Evolutionary conservation across 345 rosid genomes (phyloP).

Genomic region (Cardamine resedifolia): DNA sequence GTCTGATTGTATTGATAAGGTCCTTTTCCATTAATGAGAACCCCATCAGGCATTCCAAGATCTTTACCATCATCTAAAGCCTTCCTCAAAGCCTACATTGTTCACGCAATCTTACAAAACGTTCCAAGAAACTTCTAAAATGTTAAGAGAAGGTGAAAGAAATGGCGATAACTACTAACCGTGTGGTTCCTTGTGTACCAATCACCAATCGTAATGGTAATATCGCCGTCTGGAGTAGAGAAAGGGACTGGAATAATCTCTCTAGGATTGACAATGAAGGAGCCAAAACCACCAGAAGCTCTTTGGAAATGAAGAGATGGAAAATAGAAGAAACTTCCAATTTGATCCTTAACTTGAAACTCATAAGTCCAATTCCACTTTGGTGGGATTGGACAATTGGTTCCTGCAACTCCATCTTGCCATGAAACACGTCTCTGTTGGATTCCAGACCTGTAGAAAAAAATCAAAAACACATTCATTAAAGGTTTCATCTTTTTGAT

Average conservation of each 20-base stretch:
- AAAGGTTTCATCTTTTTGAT: background rate
- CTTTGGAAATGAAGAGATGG: slow-evolving; percentile 95
- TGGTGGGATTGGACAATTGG: slow-evolving; percentile 96
- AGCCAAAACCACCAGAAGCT: slow-evolving; percentile 93
- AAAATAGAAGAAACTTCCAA: slow-evolving; percentile 98
- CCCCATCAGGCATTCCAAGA: slow-evolving; percentile 96
- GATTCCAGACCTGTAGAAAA: slow-evolving; percentile 69
- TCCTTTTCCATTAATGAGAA: slow-evolving; percentile 96
- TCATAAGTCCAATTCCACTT: slow-evolving; percentile 99
- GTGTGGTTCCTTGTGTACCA: slow-evolving; percentile 95
- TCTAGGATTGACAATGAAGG: slow-evolving; percentile 80
- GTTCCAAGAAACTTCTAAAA: slow-evolving; percentile 1
- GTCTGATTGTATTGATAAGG: slow-evolving; percentile 86
- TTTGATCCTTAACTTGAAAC: slow-evolving; percentile 97
- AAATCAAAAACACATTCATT: background rate
- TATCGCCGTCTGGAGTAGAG: slow-evolving; percentile 74
- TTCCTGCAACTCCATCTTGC: slow-evolving; percentile 97
- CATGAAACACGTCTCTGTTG: slow-evolving; percentile 96
- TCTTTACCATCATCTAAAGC: slow-evolving; percentile 86
- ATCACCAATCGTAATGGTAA: slow-evolving; percentile 79
- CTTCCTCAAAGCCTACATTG: slow-evolving; percentile 80
- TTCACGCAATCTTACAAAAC: slow-evolving; percentile 12
- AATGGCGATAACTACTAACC: slow-evolving; percentile 48
- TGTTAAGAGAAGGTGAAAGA: background rate
- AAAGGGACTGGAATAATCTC: slow-evolving; percentile 81